These are phyloP conservation scores for Aspergillus puulaauensis DNA, from an alignment of 2,329 filamentous ascomycete genomes.

Conservation along the genomic window DNA sequence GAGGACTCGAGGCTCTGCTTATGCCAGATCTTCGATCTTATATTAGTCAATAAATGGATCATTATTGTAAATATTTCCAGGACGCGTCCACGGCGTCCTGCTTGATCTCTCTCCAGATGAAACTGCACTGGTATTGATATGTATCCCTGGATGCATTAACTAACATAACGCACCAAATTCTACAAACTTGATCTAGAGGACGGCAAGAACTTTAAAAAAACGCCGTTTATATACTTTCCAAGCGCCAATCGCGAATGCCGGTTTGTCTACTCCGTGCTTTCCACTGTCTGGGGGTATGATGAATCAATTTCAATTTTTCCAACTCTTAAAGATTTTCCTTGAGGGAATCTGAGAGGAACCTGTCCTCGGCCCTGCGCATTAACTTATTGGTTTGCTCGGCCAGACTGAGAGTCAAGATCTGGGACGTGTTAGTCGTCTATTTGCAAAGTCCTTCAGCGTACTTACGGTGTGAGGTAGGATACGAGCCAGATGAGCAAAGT, in stretches of 20 bases:
- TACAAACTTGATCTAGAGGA: constrained; percentile 12
- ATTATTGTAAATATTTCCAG: background rate
- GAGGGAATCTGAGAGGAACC: constrained; percentile 49
- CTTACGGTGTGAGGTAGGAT: constrained; percentile 86
- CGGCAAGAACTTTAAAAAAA: constrained; percentile 12
- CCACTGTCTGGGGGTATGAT: background rate
- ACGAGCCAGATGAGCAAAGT: constrained; percentile 87
- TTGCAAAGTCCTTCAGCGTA: constrained; percentile 1
- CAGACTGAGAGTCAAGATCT: constrained; percentile 85
- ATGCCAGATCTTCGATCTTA: no score
- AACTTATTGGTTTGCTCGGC: constrained; percentile 97
- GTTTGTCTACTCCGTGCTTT: background rate
- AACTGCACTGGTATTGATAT: background rate
- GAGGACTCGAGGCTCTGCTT: no score
- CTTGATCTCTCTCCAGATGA: background rate
- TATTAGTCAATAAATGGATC: no score
- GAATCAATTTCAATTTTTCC: background rate
- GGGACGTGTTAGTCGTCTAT: constrained; percentile 21
- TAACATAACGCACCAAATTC: constrained; percentile 10
- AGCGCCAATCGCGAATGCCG: constrained; percentile 7
- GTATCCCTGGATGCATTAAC: constrained; percentile 3
- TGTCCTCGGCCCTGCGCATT: constrained; percentile 73
- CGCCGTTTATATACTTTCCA: constrained; percentile 20
- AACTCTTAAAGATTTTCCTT: constrained; percentile 47
- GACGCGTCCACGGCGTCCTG: background rate